Evolutionary conservation across 148 eudicot genomes (phyloP).

Genomic region (Rhododendron griersonianum): DNA sequence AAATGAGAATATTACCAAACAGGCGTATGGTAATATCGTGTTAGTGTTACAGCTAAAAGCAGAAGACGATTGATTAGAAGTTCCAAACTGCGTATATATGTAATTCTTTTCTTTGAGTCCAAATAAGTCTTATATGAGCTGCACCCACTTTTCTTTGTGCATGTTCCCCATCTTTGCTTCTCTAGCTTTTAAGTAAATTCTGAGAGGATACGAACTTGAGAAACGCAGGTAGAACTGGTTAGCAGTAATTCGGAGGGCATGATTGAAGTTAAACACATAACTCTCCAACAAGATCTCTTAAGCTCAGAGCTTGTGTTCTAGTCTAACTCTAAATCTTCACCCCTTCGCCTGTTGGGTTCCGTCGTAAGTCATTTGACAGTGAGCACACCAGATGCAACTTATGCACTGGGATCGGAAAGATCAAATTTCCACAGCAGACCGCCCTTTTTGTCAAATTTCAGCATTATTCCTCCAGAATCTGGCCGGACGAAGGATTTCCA

Average conservation of each 20-base stretch:
- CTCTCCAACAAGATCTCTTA: conserved; percentile 43
- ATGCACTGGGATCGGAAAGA: conserved; percentile 70
- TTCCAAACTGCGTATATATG: neutral
- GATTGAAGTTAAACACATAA: conserved; percentile 50
- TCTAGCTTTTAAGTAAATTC: neutral
- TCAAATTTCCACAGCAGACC: conserved; percentile 49
- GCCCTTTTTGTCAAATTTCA: conserved; percentile 48
- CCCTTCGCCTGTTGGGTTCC: conserved; percentile 45
- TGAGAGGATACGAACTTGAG: neutral
- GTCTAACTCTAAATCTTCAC: conserved; percentile 34
- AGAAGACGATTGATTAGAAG: neutral
- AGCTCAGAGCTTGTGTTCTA: conserved; percentile 46
- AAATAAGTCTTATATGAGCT: neutral
- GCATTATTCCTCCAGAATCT: conserved; percentile 46
- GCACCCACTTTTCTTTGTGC: neutral
- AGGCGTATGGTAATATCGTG: neutral
- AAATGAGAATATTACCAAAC: neutral
- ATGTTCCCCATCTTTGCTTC: neutral
- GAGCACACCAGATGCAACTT: conserved; percentile 92
- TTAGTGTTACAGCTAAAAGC: neutral
- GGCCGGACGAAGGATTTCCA: conserved; percentile 9
- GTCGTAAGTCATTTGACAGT: conserved; percentile 61
- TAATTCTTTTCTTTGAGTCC: neutral
- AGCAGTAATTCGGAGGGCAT: conserved; percentile 33
- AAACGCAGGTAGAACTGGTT: conserved; percentile 64